Percentiles rank a stretch among this genome's conserved stretches.
Evolutionary conservation across 2,329 filamentous ascomycete genomes (phyloP).

Genomic region (Calonectria hongkongensis): DNA sequence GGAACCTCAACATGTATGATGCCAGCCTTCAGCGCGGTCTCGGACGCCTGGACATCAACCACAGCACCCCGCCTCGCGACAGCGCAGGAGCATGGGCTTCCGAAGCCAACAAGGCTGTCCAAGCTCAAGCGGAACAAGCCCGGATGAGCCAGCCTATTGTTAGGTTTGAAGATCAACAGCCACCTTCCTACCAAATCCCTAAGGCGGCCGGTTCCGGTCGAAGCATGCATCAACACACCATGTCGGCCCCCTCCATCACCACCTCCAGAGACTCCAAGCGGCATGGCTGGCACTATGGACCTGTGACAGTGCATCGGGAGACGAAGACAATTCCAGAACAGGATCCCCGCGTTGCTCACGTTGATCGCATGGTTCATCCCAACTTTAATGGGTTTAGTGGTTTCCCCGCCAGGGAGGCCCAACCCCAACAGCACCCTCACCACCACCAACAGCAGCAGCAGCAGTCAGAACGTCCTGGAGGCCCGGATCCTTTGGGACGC

Average conservation of each 20-base stretch:
- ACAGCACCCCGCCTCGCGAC: constrained; percentile 70
- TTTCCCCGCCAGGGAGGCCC: constrained; percentile 65
- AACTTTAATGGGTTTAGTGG: constrained; percentile 72
- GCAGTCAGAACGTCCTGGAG: constrained; percentile 56
- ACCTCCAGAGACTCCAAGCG: constrained; percentile 78
- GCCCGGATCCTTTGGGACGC: constrained; percentile 60
- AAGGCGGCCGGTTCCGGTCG: constrained; percentile 56
- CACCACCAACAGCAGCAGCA: constrained; percentile 53
- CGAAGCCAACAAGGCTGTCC: constrained; percentile 73
- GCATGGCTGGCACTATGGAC: constrained; percentile 83
- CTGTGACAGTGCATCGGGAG: constrained; percentile 63
- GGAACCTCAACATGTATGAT: constrained; percentile 77
- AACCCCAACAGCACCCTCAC: constrained; percentile 54
- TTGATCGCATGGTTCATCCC: constrained; percentile 75
- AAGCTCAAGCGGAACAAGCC: constrained; percentile 72
- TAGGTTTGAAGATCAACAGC: constrained; percentile 71
- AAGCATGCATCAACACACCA: constrained; percentile 73
- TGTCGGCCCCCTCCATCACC: constrained; percentile 74
- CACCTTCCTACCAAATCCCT: constrained; percentile 57
- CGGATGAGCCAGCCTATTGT: constrained; percentile 69
- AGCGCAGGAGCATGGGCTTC: constrained; percentile 73
- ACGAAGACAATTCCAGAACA: constrained; percentile 54
- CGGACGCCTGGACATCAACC: constrained; percentile 78
- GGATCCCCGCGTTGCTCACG: constrained; percentile 64
- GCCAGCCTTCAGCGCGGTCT: constrained; percentile 79